Base-by-base conservation (phyloP, 768 basidiomycete species). In the Lentinula raphanica region DNA sequence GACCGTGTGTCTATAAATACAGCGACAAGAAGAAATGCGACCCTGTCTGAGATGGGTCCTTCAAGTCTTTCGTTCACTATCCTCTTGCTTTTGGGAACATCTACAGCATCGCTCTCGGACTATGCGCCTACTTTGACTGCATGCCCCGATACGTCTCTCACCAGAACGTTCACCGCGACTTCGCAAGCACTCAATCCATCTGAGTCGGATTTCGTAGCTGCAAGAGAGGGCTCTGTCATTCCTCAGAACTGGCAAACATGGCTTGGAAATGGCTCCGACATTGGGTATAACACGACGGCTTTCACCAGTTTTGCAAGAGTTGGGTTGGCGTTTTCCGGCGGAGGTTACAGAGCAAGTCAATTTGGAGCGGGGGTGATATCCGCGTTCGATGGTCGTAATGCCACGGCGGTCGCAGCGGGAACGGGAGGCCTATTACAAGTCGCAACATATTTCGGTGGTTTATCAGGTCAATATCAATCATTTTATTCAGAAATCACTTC, bases 371-470 rank as follows among this genome's bases (percentile, higher is more conserved):
- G 77, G 3, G 78, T 81, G 53, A 64, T 87, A 15, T 76, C 71
- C n/a, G 85, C 76, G 1, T 68, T 88, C 40, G 87, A 90, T 71
- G 79, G 79, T 25, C 73, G 85, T 36, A 88, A 89, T 58, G 68
- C 68, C 1, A 78, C 83, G 13, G 74, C 85, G 31, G 83, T 81
- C 62, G 68, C 73, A 1, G 74, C 71, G 2, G 86, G 86, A 3
- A 85, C 85, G 0, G 87, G 87, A 2, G 87, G 87, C 1, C 74
- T 90, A 15, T 69, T 87, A 53, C 88, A 90, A 66, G 83, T 86
- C 19, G 70, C 83, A 5, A 84, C 83, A 3, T 92, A 91, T 70
- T 72, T 88, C 42, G 71, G 83, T 11, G 87, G 82, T 0, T 74
- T 90, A 6, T 87, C 86, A 59, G 85, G 85, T 86, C n/a, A n/a